phyloP scores from a whole-genome alignment of 495 filamentous ascomycete genomes.

The Aspergillus campestris region DNA sequence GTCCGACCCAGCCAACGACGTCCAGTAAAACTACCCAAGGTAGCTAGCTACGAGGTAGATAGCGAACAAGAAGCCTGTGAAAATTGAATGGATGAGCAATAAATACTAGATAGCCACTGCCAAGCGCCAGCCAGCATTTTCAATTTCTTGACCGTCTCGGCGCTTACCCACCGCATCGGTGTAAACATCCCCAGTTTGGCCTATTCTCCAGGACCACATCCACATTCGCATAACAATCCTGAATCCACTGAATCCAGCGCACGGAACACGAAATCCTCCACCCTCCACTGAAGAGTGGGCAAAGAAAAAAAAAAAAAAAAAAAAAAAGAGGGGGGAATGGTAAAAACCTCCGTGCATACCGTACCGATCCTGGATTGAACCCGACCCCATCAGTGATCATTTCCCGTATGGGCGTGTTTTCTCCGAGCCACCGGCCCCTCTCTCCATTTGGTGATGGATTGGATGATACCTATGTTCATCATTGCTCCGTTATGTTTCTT shows the following conservation, averaged over 20 bases:
- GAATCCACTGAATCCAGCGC: too few relatives aligned
- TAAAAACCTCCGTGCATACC: conserved; percentile 13
- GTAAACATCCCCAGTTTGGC: too few relatives aligned
- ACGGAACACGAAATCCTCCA: too few relatives aligned
- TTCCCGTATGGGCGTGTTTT: conserved; percentile 5
- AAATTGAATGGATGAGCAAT: conserved; percentile 1
- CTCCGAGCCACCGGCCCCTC: conserved; percentile 1
- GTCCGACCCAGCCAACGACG: conserved; percentile 18
- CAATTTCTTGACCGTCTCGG: too few relatives aligned
- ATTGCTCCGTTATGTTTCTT: neutral
- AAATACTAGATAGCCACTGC: neutral
- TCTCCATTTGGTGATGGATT: conserved; percentile 5
- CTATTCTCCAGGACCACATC: too few relatives aligned
- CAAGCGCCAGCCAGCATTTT: too few relatives aligned
- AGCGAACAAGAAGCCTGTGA: conserved; percentile 1
- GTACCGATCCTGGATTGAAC: neutral
- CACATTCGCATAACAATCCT: too few relatives aligned
- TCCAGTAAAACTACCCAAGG: neutral
- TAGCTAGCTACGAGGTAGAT: neutral
- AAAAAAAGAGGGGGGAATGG: conserved; percentile 5
- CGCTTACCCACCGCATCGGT: too few relatives aligned
- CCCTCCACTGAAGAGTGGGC: too few relatives aligned
- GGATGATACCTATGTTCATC: neutral
- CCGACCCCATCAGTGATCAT: conserved; percentile 13
- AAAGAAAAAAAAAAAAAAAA: too few relatives aligned